Evolutionary conservation across 2,329 filamentous ascomycete species (phyloP).

Genomic region (Chaetomium globosum): DNA sequence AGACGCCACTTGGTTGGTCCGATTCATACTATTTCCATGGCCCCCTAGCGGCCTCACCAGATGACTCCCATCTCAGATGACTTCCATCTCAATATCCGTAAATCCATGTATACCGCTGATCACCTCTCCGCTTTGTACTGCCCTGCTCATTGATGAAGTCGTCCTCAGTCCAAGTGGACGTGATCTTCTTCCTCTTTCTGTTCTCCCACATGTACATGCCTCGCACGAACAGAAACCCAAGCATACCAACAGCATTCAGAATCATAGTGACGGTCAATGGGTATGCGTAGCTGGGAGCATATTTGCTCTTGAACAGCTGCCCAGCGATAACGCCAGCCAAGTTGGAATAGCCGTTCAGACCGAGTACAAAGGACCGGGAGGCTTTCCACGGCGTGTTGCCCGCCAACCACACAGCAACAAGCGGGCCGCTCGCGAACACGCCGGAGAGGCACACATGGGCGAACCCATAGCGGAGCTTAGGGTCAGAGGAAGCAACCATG

Average conservation of each 20-base stretch:
- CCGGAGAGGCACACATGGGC: slow-evolving; percentile 14
- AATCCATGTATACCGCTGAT: slow-evolving; percentile 14
- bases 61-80: no score
- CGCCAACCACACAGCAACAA: slow-evolving; percentile 14
- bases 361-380: slow-evolving; percentile 6
- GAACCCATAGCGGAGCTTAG: slow-evolving; percentile 13
- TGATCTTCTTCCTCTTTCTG: slow-evolving; percentile 4
- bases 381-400: slow-evolving; percentile 16
- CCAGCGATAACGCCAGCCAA: slow-evolving; percentile 16
- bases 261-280: slow-evolving; percentile 14
- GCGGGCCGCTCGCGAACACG: slow-evolving; percentile 15
- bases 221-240: slow-evolving; percentile 13
- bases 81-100: slow-evolving; percentile 6
- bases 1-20: no score
- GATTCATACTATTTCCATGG: no score
- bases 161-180: slow-evolving; percentile 1
- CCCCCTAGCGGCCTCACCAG: no score
- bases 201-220: slow-evolving; percentile 11
- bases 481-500: slow-evolving; percentile 7
- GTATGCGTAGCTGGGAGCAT: slow-evolving; percentile 9
- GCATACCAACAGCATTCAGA: neutral
- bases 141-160: slow-evolving; percentile 6
- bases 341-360: slow-evolving; percentile 14
- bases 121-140: neutral
- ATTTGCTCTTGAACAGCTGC: slow-evolving; percentile 14